Evolutionary conservation across 2,329 filamentous ascomycete genomes (phyloP), one percentile per base, ranked within the genome.

Genomic region (Endoconidiophora laricicola): DNA sequence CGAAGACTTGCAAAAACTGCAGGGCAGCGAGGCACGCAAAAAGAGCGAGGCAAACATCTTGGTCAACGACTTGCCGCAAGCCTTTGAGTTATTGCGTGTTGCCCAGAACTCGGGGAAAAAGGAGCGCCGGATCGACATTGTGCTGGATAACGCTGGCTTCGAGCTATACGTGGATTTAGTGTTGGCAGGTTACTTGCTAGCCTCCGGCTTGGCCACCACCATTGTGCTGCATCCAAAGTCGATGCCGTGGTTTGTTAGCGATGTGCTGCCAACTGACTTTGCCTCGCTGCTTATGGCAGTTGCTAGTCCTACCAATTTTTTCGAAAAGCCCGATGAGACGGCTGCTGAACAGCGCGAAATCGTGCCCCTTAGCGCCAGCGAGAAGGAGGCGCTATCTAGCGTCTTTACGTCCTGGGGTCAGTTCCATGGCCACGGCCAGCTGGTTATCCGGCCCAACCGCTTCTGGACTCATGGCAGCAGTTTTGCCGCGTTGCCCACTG

Each of bases 191-290:
- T 98, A 94, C 62, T 72, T 98, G 12, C 72, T 98, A 5, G 80
- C 86, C 0, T 73, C 86, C 0, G 85, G 83, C 0, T 76, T 98
- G 4, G 91, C 91, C 0, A 95, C 88, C 0, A 78, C 79, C 22
- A 73, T 98, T 12, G 79, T 96, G 18, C 74, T 98, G 7, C 88
- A 94, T 60, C 88, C 91, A 47, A 98, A 98, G 68, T 81, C 79
- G 20, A 88, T 98, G 52, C 91, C 91, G 1, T 98, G 91, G 91
- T 98, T 96, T 61, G 91, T 98, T 44, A 95, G 87, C 1, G 91
- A 98, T 59, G 91, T 96, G 3, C 66, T 94, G 9, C 88, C 90
- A 0, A 73, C 70, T 39, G 91, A 98, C 65, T 95, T 96, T 58
- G 73, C 71, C 1, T 79, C 81, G n/a, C 74, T 96, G 2, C 76